Conservation (phyloP, 2,329 filamentous ascomycete genomes). For the Epicoccum nigrum region DNA sequence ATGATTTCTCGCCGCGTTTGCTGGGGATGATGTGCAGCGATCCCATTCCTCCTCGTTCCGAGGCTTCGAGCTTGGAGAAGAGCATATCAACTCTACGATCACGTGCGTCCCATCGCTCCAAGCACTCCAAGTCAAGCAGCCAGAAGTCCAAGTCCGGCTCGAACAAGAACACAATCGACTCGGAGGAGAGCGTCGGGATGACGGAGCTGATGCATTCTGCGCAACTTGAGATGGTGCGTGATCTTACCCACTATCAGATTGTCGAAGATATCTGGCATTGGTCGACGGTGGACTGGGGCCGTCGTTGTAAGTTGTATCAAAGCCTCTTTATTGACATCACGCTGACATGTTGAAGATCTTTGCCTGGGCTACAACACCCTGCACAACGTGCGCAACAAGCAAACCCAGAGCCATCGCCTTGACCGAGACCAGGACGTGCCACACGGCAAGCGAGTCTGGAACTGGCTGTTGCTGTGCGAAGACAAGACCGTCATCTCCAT, state of each 20-base stretch:
- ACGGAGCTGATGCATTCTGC: slow-evolving; percentile 45
- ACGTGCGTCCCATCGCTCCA: slow-evolving; percentile 33
- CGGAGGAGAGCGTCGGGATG: slow-evolving; percentile 46
- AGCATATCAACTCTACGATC: slow-evolving; percentile 42
- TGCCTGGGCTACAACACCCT: slow-evolving; percentile 75
- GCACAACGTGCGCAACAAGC: slow-evolving; percentile 50
- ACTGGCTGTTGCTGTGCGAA: slow-evolving; percentile 72
- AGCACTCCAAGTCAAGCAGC: slow-evolving; percentile 25
- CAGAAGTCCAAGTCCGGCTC: slow-evolving; percentile 20
- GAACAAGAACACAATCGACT: slow-evolving; percentile 26
- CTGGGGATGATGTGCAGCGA: slow-evolving; percentile 67
- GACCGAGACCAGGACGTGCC: slow-evolving; percentile 49
- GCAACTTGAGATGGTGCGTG: slow-evolving; percentile 43
- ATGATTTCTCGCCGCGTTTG: slow-evolving; percentile 72
- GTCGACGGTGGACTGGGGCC: slow-evolving; percentile 72
- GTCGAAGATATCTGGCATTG: slow-evolving; percentile 78
- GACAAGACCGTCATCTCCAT: slow-evolving; percentile 76
- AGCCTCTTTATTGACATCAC: not conserved
- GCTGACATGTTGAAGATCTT: slow-evolving; percentile 57
- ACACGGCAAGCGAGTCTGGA: slow-evolving; percentile 66
- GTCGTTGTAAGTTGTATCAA: slow-evolving; percentile 58
- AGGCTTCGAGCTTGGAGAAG: slow-evolving; percentile 29
- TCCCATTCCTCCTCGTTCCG: slow-evolving; percentile 49
- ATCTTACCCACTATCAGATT: slow-evolving; percentile 62
- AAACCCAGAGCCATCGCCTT: slow-evolving; percentile 34